phyloP scores from a whole-genome alignment of 768 basidiomycete species.

The Tylopilus vinaceipallidus region DNA sequence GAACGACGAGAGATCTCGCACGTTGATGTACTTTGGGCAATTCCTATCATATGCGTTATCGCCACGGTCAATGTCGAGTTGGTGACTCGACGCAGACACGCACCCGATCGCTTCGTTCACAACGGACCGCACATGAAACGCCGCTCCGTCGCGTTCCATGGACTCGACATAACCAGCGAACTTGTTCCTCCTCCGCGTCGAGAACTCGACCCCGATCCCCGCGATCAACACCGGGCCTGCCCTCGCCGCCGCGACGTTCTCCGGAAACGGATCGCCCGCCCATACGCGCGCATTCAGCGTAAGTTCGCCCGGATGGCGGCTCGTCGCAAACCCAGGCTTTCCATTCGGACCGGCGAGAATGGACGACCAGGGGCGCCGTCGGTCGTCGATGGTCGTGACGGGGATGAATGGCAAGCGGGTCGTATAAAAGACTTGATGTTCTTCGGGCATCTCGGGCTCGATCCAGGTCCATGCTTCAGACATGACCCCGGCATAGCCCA shows the following conservation, averaged over 20 bases:
- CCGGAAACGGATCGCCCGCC: constrained; percentile 55
- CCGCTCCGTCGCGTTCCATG: constrained; percentile 28
- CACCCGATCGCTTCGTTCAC: constrained; percentile 63
- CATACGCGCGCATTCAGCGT: constrained; percentile 43
- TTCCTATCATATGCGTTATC: constrained; percentile 39
- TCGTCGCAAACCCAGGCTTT: constrained; percentile 43
- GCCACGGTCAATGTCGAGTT: background rate
- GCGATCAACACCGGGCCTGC: constrained; percentile 39
- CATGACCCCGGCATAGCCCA: constrained; percentile 41
- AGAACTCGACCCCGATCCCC: constrained; percentile 61
- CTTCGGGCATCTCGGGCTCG: constrained; percentile 43
- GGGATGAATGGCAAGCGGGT: constrained; percentile 53
- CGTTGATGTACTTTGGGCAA: constrained; percentile 68
- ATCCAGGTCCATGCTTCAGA: constrained; percentile 40
- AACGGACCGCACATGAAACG: constrained; percentile 34
- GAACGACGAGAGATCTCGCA: constrained; percentile 49
- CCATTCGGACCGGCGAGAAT: constrained; percentile 48
- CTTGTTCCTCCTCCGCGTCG: constrained; percentile 60
- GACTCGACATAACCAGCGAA: constrained; percentile 51
- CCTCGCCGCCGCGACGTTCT: constrained; percentile 28
- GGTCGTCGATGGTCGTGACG: constrained; percentile 50
- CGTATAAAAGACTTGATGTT: constrained; percentile 51
- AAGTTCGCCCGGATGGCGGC: constrained; percentile 34
- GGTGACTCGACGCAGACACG: constrained; percentile 19
- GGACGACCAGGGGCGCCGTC: constrained; percentile 57